Conservation (phyloP, 1,284 basidiomycete species). For the Phellopilus nigrolimitatus region DNA sequence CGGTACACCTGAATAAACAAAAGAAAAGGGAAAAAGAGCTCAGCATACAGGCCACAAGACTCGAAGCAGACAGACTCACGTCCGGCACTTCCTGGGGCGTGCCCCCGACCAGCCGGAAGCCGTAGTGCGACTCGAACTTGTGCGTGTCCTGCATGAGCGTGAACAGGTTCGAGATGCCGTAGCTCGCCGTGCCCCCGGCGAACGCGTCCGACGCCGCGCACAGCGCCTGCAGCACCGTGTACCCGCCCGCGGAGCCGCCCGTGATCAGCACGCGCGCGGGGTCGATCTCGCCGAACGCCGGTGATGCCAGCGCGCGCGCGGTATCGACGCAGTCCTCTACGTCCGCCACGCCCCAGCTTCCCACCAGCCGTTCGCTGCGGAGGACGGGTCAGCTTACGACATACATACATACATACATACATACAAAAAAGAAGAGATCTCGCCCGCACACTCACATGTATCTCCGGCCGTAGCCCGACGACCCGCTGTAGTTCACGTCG, state of each 20-base stretch:
- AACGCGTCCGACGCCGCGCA: slow-evolving; percentile 27
- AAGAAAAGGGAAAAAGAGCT: too few relatives aligned
- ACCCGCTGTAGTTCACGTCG: slow-evolving; percentile 69
- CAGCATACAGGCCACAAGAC: too few relatives aligned
- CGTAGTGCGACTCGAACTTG: slow-evolving; percentile 62
- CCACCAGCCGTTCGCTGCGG: slow-evolving; percentile 48
- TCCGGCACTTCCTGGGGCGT: slow-evolving; percentile 40
- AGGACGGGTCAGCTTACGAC: slow-evolving; percentile 1
- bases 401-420: background rate
- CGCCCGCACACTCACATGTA: slow-evolving; percentile 44
- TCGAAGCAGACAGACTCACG: too few relatives aligned
- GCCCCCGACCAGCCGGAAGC: slow-evolving; percentile 53
- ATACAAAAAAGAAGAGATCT: background rate
- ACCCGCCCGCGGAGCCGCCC: slow-evolving; percentile 60
- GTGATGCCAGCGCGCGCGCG: slow-evolving; percentile 40
- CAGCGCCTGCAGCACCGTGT: slow-evolving; percentile 48
- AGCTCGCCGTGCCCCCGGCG: slow-evolving; percentile 46
- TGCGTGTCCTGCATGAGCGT: slow-evolving; percentile 52
- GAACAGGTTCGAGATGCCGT: slow-evolving; percentile 51
- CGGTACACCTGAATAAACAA: too few relatives aligned
- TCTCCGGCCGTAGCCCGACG: slow-evolving; percentile 57
- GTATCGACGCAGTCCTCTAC: slow-evolving; percentile 55
- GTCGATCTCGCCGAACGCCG: slow-evolving; percentile 46
- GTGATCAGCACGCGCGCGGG: slow-evolving; percentile 53
- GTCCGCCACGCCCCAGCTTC: slow-evolving; percentile 67